Percentiles rank a stretch among this genome's conserved stretches.
Evolutionary conservation across 805 yeast genomes (phyloP).

Genomic region (Candida insectorum): DNA sequence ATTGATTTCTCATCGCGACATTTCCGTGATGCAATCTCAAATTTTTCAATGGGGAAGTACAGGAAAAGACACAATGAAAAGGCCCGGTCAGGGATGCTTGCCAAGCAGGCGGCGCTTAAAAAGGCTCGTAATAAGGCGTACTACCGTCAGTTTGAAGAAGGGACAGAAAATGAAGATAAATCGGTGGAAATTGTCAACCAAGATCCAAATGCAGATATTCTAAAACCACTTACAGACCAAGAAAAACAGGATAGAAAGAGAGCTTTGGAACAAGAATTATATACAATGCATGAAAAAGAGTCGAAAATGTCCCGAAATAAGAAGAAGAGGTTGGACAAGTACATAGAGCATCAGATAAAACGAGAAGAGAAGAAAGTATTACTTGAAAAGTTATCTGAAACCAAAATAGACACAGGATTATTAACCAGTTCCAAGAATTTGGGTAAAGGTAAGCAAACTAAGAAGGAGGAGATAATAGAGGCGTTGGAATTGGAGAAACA

Average conservation of each 20-base stretch:
- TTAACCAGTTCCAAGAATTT: constrained; percentile 72
- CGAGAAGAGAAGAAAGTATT: constrained; percentile 82
- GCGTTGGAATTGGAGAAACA: constrained; percentile 69
- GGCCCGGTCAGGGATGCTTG: constrained; percentile 81
- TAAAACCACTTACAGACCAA: constrained; percentile 59
- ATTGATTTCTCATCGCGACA: too few relatives aligned
- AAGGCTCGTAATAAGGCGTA: constrained; percentile 69
- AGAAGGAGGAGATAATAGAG: constrained; percentile 65
- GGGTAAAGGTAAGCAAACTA: constrained; percentile 72
- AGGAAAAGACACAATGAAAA: constrained; percentile 79
- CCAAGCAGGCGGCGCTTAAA: constrained; percentile 70
- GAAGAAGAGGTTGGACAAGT: constrained; percentile 80
- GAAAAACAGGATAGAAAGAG: constrained; percentile 67
- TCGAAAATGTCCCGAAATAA: constrained; percentile 68
- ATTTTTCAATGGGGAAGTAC: constrained; percentile 83
- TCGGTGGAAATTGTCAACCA: constrained; percentile 8
- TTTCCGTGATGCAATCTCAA: too few relatives aligned
- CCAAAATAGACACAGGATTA: constrained; percentile 66
- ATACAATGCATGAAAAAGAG: constrained; percentile 55
- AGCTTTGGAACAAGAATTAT: constrained; percentile 53
- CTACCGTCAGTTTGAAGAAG: constrained; percentile 36
- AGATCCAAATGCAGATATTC: constrained; percentile 59
- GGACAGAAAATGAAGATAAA: constrained; percentile 14
- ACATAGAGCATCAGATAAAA: constrained; percentile 84
- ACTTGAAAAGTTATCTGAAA: constrained; percentile 65